Evolutionary conservation across 2,329 filamentous ascomycete genomes (phyloP).

Genomic region (Ceratocystis ficicola): DNA sequence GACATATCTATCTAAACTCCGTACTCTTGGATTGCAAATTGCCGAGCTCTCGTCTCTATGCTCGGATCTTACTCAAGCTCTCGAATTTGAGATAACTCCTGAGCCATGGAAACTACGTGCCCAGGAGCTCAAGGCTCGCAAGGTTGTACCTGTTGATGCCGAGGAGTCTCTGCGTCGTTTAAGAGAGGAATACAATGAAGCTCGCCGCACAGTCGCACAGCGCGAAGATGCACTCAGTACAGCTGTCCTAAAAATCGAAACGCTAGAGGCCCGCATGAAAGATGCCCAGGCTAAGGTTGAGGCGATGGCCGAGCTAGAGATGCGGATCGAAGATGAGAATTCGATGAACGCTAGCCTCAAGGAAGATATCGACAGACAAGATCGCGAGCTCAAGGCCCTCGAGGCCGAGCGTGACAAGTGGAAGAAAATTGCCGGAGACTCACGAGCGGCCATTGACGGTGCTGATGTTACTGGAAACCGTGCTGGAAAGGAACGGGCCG

Average conservation of each 20-base stretch:
- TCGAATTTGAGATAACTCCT: constrained; percentile 64
- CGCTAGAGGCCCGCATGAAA: constrained; percentile 75
- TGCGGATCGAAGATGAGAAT: constrained; percentile 42
- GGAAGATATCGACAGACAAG: constrained; percentile 54
- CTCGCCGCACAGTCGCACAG: constrained; percentile 56
- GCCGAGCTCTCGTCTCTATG: constrained; percentile 59
- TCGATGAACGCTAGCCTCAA: constrained; percentile 41
- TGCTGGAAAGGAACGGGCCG: constrained; percentile 52
- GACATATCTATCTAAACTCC: constrained; percentile 54
- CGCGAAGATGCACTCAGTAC: constrained; percentile 78
- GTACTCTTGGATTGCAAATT: constrained; percentile 50
- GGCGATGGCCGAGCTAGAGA: constrained; percentile 53
- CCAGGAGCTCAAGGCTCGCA: constrained; percentile 68
- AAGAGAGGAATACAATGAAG: constrained; percentile 68
- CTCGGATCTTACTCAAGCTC: constrained; percentile 56
- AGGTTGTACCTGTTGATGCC: constrained; percentile 66
- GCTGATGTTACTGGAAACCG: constrained; percentile 36
- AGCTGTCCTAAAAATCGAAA: constrained; percentile 81
- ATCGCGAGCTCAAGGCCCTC: constrained; percentile 51
- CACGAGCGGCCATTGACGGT: constrained; percentile 41
- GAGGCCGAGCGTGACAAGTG: constrained; percentile 57
- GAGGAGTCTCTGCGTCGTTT: constrained; percentile 74
- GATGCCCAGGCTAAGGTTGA: constrained; percentile 69
- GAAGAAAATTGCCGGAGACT: constrained; percentile 58
- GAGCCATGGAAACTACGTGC: constrained; percentile 77